phyloP scores from a whole-genome alignment of 345 rosid genomes.

The Populus deltoides region DNA sequence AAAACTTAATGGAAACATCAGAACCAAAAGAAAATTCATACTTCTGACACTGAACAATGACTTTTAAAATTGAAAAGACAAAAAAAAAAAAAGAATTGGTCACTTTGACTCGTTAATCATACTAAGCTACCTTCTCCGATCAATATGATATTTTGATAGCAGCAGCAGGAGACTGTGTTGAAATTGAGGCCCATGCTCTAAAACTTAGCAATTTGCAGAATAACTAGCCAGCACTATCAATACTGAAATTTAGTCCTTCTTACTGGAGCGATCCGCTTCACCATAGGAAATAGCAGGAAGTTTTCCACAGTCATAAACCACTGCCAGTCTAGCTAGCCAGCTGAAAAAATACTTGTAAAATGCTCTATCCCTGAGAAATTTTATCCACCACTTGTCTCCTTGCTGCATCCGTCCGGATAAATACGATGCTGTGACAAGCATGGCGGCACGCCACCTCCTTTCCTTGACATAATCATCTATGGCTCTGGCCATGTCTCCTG shows the following conservation, averaged over 20 bases:
- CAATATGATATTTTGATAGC: too few species aligned
- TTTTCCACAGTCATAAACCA: conserved; percentile 30
- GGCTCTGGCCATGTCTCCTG: conserved; percentile 14
- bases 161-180: too few species aligned
- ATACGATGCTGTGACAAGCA: conserved; percentile 24
- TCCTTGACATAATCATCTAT: conserved; percentile 25
- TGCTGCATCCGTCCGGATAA: conserved; percentile 39
- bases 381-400: conserved; percentile 32
- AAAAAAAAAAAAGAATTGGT: too few species aligned
- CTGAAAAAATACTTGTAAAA: conserved; percentile 12
- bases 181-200: too few species aligned
- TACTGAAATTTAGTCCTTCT: neutral
- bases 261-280: neutral
- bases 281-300: conserved; percentile 13
- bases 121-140: too few species aligned
- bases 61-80: too few species aligned
- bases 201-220: too few species aligned
- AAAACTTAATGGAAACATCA: too few species aligned
- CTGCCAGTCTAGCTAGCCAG: neutral
- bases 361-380: conserved; percentile 28
- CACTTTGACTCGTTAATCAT: too few species aligned
- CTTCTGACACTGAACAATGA: too few species aligned
- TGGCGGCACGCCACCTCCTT: conserved; percentile 34
- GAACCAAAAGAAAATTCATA: too few species aligned
- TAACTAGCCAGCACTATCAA: neutral